phyloP scores from a whole-genome alignment of 2,329 filamentous ascomycete genomes.

The Malbranchea cinnamomea region DNA sequence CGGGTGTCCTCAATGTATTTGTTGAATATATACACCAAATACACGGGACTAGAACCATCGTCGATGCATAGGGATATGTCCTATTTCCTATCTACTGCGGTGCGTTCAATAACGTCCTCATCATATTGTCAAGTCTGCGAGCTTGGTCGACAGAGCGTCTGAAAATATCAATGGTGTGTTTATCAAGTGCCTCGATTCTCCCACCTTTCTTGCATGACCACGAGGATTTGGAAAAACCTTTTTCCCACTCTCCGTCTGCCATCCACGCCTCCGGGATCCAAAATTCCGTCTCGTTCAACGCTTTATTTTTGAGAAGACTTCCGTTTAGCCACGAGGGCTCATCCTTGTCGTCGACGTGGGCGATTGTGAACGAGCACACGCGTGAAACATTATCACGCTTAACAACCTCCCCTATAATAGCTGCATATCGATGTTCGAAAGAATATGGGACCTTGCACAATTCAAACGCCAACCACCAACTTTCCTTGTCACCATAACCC shows the following conservation, averaged over 20 bases:
- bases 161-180: not conserved
- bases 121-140: not conserved
- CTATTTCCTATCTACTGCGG: not conserved
- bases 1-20: too few relatives aligned
- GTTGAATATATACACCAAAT: too few relatives aligned
- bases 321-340: conserved; percentile 32
- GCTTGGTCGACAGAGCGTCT: conserved; percentile 4
- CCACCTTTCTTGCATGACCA: conserved; percentile 4
- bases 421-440: conserved; percentile 29
- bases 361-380: conserved; percentile 28
- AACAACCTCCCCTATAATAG: conserved; percentile 20
- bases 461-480: conserved; percentile 33
- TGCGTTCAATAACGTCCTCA: not conserved
- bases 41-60: too few relatives aligned
- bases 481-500: conserved; percentile 34
- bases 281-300: conserved; percentile 17
- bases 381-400: not conserved
- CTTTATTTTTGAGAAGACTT: conserved; percentile 29
- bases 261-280: conserved; percentile 27
- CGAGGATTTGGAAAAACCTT: conserved; percentile 2
- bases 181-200: not conserved
- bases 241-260: conserved; percentile 20
- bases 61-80: too few relatives aligned
- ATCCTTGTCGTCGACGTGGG: conserved; percentile 27
- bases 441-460: conserved; percentile 24